Evolutionary conservation across 352 stramenopile genomes (phyloP).

Genomic region (Albugo laibachii): DNA sequence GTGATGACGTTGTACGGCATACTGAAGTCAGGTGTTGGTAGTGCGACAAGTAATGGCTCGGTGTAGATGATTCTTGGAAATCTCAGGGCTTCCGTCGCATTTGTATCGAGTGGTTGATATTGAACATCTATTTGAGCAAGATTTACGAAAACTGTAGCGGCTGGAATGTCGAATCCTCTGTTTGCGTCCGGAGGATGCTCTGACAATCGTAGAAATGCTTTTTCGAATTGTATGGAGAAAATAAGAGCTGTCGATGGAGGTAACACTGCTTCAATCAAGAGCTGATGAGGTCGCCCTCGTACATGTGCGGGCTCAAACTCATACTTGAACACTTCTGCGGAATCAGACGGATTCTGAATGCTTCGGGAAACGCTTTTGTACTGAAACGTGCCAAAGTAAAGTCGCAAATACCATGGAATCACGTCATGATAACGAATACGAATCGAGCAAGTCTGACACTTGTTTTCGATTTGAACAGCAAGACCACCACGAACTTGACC

Average conservation of each 20-base stretch:
- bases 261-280: conserved; percentile 26
- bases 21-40: conserved; percentile 77
- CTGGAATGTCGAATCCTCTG: conserved; percentile 63
- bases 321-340: conserved; percentile 6
- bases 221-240: conserved; percentile 61
- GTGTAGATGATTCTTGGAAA: conserved; percentile 27
- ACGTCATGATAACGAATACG: conserved; percentile 45
- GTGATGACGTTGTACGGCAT: conserved; percentile 86
- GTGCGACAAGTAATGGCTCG: conserved; percentile 55
- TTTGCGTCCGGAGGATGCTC: conserved; percentile 75
- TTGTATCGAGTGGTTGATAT: conserved; percentile 4
- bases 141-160: conserved; percentile 18
- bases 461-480: conserved; percentile 39
- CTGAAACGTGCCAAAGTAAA: conserved; percentile 61
- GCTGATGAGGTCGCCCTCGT: conserved; percentile 28
- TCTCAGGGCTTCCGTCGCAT: too few relatives aligned
- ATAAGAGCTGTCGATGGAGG: conserved; percentile 29
- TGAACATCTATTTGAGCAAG: background rate
- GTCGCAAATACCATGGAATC: conserved; percentile 60
- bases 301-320: conserved; percentile 40
- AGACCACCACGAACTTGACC: conserved; percentile 58
- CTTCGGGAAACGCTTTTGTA: conserved; percentile 4
- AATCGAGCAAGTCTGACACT: conserved; percentile 24
- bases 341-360: conserved; percentile 1
- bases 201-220: conserved; percentile 59